Evolutionary conservation across 75 land plant genomes (phyloP).

Genomic region (Adiantum capillusveneris): DNA sequence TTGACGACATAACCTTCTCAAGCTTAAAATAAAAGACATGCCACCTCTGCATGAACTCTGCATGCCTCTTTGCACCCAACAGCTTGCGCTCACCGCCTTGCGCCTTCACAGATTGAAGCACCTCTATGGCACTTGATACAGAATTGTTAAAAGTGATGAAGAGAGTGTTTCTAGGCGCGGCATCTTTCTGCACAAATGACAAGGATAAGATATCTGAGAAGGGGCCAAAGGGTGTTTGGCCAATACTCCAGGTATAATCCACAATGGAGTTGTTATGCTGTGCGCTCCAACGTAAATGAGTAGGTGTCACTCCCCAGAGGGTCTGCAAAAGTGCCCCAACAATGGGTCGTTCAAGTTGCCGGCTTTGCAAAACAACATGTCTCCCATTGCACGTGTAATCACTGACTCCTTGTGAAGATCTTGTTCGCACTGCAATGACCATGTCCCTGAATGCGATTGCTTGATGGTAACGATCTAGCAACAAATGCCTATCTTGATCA

Average conservation of each 20-base stretch:
- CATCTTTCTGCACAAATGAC: conserved; percentile 92
- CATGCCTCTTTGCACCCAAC: conserved; percentile 32
- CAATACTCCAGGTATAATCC: conserved; percentile 93
- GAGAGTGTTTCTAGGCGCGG: conserved; percentile 76
- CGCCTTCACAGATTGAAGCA: conserved; percentile 50
- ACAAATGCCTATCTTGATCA: conserved; percentile 49
- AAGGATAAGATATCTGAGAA: conserved; percentile 67
- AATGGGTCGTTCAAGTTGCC: conserved; percentile 76
- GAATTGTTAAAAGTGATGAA: conserved; percentile 65
- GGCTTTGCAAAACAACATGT: conserved; percentile 62
- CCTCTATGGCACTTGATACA: conserved; percentile 62
- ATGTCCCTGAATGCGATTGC: conserved; percentile 86
- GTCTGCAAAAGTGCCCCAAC: conserved; percentile 86
- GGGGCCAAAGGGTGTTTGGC: conserved; percentile 98
- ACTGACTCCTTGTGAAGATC: conserved; percentile 64
- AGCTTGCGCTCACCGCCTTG: conserved; percentile 83
- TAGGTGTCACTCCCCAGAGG: conserved; percentile 94
- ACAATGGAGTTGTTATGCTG: conserved; percentile 72
- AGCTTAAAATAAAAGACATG: conserved; percentile 76
- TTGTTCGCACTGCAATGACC: conserved; percentile 88
- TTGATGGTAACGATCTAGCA: conserved; percentile 92
- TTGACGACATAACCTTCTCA: conserved; percentile 64
- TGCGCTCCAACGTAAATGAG: conserved; percentile 83
- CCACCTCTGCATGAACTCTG: conserved; percentile 80
- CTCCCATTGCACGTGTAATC: conserved; percentile 96